phyloP scores from a whole-genome alignment of 768 basidiomycete species.

The Podaxis sp. region DNA sequence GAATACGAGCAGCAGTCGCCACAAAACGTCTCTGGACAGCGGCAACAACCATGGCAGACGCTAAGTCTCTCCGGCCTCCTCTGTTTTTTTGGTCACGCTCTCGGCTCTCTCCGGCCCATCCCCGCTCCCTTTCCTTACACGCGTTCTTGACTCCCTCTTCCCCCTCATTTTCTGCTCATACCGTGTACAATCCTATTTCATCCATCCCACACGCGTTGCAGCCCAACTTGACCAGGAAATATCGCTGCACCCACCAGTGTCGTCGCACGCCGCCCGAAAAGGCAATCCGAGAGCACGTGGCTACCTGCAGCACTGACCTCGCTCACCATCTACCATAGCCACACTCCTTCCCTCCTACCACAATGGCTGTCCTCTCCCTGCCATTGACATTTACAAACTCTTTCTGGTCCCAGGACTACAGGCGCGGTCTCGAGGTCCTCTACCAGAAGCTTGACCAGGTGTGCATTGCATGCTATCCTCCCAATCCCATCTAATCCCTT shows the following conservation, averaged over 20 bases:
- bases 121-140: not conserved
- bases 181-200: not conserved
- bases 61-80: not conserved
- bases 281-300: slow-evolving; percentile 16
- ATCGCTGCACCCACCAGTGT: no score
- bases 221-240: no score
- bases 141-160: not conserved
- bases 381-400: slow-evolving; percentile 90
- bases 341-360: slow-evolving; percentile 14
- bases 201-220: not conserved
- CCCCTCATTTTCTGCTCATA: not conserved
- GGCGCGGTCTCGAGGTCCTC: slow-evolving; percentile 77
- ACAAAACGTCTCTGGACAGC: slow-evolving; percentile 52
- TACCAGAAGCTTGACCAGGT: slow-evolving; percentile 81
- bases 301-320: slow-evolving; percentile 14
- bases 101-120: not conserved
- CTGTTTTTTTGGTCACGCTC: not conserved
- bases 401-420: slow-evolving; percentile 93
- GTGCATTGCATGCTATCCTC: slow-evolving; percentile 23
- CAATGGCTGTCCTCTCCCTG: slow-evolving; percentile 86
- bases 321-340: slow-evolving; percentile 10
- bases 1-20: slow-evolving; percentile 44
- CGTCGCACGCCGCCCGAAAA: not conserved
- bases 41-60: not conserved
- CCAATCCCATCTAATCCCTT: slow-evolving; percentile 17